A percentile compares a stretch with the other conserved stretches of the same genome.
These are phyloP conservation scores for Collybia sordida DNA, from an alignment of 768 basidiomycete genomes.

Conservation along the genomic window DNA sequence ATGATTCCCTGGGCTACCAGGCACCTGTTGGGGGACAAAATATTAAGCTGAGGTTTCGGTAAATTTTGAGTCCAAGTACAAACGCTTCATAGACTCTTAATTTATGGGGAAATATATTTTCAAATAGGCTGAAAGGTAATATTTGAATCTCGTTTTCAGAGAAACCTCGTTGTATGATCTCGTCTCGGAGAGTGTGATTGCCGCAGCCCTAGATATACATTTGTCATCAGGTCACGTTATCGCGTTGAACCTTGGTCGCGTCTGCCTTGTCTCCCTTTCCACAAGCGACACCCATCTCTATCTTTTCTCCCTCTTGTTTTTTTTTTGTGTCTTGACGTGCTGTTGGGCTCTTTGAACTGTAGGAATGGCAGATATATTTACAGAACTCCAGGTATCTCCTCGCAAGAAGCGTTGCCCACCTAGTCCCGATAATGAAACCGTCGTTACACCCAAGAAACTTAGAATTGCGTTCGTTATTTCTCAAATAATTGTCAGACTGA, in stretches of 20 bases:
- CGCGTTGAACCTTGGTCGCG: slow-evolving; percentile 8
- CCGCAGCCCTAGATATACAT: not conserved
- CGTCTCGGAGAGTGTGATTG: too few relatives aligned
- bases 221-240: slow-evolving; percentile 10
- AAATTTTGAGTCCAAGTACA: too few relatives aligned
- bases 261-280: slow-evolving; percentile 3
- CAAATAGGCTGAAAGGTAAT: too few relatives aligned
- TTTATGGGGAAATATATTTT: too few relatives aligned
- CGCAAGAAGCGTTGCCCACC: slow-evolving; percentile 63
- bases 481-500: not conserved
- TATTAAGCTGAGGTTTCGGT: too few relatives aligned
- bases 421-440: slow-evolving; percentile 52
- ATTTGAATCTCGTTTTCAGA: too few relatives aligned
- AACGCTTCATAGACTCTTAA: too few relatives aligned
- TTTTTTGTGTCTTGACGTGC: not conserved
- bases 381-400: slow-evolving; percentile 63
- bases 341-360: slow-evolving; percentile 7
- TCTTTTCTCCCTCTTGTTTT: not conserved
- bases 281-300: slow-evolving; percentile 16
- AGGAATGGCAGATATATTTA: slow-evolving; percentile 60
- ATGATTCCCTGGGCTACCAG: too few relatives aligned
- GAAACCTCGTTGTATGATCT: too few relatives aligned
- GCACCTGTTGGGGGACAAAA: too few relatives aligned
- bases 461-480: slow-evolving; percentile 47
- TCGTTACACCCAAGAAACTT: slow-evolving; percentile 69